phyloP scores from a whole-genome alignment of 345 rosid species.

The Odontarrhena argentea region DNA sequence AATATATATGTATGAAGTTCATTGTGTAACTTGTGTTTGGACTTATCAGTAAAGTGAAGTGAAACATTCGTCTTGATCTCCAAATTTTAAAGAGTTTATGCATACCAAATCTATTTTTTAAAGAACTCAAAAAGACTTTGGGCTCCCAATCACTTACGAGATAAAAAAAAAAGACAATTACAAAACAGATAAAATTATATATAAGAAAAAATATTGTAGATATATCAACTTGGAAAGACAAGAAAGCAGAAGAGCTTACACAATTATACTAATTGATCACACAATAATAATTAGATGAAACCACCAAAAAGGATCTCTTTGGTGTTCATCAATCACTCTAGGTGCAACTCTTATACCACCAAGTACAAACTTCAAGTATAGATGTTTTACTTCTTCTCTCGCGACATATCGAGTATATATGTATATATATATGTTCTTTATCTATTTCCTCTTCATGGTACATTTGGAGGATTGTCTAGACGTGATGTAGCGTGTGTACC shows the following conservation, averaged over 20 bases:
- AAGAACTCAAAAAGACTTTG: no score
- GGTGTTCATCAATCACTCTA: conserved; percentile 6
- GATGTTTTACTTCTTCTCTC: background rate
- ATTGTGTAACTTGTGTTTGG: no score
- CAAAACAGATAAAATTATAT: background rate
- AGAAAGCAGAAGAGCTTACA: background rate
- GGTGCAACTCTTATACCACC: background rate
- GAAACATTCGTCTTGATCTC: no score
- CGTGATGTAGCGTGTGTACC: conserved; percentile 49
- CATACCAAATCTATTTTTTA: no score
- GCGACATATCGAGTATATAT: background rate
- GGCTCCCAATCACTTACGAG: no score
- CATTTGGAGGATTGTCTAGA: conserved; percentile 51
- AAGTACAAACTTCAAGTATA: conserved; percentile 14
- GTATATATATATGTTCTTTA: background rate
- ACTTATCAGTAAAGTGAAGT: no score
- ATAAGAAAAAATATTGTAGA: background rate
- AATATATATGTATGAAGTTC: no score
- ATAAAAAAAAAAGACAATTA: background rate
- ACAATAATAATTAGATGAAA: conserved; percentile 8
- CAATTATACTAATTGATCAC: conserved; percentile 4
- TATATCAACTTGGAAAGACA: conserved; percentile 14
- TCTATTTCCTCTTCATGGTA: conserved; percentile 17
- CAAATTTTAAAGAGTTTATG: no score
- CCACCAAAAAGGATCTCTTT: background rate